Base-by-base conservation (phyloP, 352 stramenopile species). In the Phytophthora nicotianae region DNA sequence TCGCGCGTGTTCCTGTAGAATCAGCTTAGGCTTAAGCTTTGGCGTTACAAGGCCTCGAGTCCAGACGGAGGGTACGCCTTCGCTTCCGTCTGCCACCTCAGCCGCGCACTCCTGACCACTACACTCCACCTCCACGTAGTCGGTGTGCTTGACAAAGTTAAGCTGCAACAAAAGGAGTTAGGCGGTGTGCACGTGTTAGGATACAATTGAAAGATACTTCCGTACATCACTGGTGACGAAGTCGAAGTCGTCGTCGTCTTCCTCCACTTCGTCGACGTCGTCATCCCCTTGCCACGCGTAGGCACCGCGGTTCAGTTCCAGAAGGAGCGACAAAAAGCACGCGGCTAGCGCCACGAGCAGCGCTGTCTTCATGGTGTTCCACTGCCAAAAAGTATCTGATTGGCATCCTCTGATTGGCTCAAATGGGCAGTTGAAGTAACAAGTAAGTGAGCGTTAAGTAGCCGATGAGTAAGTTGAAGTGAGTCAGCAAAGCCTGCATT, bases 41-140 rank as follows among this genome's bases (percentile, higher is more conserved):
- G 67, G 57, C 17, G 74, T 82, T 54, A 92, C 75, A 35, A 90
- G 81, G 0, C 74, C 78, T 21, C 83, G 79, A 21, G 51, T 26
- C 21, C 74, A 52, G 8, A 86, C 81, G 3, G 77, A 88, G 0
- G 42, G 50, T 20, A 83, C 49, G 7, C 35, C 40, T 3, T 43
- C 38, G 10, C 13, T 57, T 6, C 8, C 21, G 21, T 67, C 45
- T 4, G 41, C 37, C 26, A 35, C 38, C 5, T 65, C 58, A 9
- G 51, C 47, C 5, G 63, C 58, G 9, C 74, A 86, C 42, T 75
- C 50, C 11, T 79, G 65, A 4, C 62, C 68, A 5, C 70, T 52
- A 47, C 78, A 90, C 11, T 72, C 35, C 21, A 77, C 70, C 48
- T 76, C 70, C 32, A 75, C 50, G 16, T 77, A 21, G 7, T 65